Conservation (phyloP, 345 rosid genomes). For the Boechera divaricarpa region DNA sequence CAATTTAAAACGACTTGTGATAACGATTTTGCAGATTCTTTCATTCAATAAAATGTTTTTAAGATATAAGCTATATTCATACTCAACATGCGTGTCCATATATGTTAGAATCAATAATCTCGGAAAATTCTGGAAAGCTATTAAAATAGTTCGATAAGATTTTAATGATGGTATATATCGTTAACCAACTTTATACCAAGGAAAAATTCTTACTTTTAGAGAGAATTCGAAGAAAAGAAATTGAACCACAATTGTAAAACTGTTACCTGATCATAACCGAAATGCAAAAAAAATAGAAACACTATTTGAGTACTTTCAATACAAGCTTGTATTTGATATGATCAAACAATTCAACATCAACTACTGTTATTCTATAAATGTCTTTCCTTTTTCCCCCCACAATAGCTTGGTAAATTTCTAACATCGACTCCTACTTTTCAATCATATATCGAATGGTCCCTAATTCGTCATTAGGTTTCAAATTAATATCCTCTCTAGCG, state of each 20-base stretch:
- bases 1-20: background rate
- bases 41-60: background rate
- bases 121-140: background rate
- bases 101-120: background rate
- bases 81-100: constrained; percentile 1
- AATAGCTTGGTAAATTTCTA: constrained; percentile 26
- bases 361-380: constrained; percentile 15
- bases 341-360: constrained; percentile 8
- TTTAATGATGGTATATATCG: background rate
- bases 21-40: background rate
- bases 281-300: background rate
- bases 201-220: background rate
- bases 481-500: constrained; percentile 25
- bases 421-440: constrained; percentile 32
- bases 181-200: background rate
- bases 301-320: background rate
- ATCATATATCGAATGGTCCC: constrained; percentile 30
- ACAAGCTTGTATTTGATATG: constrained; percentile 23
- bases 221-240: background rate
- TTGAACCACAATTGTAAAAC: background rate
- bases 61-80: background rate
- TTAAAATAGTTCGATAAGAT: constrained; percentile 10
- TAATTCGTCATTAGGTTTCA: constrained; percentile 32
- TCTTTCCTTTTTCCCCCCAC: background rate
- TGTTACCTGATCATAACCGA: background rate